phyloP scores from a whole-genome alignment of 306 rosid genomes.

The Vigna hirtella region DNA sequence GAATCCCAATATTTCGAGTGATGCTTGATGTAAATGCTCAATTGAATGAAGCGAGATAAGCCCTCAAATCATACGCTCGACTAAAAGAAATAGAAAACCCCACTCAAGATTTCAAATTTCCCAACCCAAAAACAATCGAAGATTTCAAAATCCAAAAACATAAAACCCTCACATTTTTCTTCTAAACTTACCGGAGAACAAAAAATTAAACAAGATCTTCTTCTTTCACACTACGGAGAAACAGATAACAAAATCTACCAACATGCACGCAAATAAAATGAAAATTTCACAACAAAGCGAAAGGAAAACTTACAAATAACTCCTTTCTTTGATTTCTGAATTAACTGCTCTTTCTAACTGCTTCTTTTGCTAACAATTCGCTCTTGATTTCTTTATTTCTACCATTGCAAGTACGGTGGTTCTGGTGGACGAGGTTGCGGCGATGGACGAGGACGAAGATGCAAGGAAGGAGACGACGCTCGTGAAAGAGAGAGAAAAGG shows the following conservation, averaged over 20 bases:
- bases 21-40: not conserved
- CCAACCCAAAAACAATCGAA: not conserved
- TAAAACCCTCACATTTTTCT: not conserved
- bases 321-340: not conserved
- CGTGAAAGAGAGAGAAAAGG: too few relatives aligned
- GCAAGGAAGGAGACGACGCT: too few relatives aligned
- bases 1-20: not conserved
- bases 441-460: too few relatives aligned
- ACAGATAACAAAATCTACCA: not conserved
- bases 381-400: not conserved
- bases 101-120: conserved; percentile 21
- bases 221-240: not conserved
- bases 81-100: not conserved
- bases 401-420: too few relatives aligned
- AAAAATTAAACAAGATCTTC: not conserved
- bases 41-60: not conserved
- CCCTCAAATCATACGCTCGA: not conserved
- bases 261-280: not conserved
- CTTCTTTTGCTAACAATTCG: not conserved
- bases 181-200: not conserved
- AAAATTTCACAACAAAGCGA: conserved; percentile 13
- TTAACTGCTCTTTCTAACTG: not conserved
- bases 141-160: not conserved
- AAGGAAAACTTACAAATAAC: conserved; percentile 44
- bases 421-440: too few relatives aligned